Base-by-base conservation (phyloP, 192 early-diverging fungal species). In the Backusella mclennaniae region DNA sequence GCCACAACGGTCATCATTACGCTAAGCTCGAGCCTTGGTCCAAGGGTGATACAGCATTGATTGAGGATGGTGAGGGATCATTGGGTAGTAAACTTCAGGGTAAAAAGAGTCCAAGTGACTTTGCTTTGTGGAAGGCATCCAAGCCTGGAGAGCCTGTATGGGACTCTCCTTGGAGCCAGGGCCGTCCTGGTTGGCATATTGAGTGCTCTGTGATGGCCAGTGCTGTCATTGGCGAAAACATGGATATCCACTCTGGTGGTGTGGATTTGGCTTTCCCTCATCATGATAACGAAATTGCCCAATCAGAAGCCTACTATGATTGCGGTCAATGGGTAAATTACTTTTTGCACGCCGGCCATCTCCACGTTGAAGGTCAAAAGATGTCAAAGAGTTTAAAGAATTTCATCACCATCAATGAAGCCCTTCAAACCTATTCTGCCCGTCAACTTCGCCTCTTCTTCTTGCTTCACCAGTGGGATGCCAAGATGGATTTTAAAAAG, bases 351-450 rank as follows among this genome's bases (percentile, higher is more conserved):
- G 89, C 93, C 35, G 98, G 98, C 35, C 98, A 98, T 82, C 87
- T 98, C 78, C 92, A 98, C 78, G 92, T 97, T 49, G 95, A 97
- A 77, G 96, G 96, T 39, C 92, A 90, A 77, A 99, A 99, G 86
- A 99, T 99, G 98, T 95, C 94, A 73, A 99, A 99, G 87, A 93
- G 92, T 77, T 86, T 99, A 42, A 99, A 99, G 85, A 99, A 99
- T 86, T 99, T 98, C 87, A 90, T 95, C 74, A 89, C 94, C n/a
- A 95, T 99, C 71, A 85, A 94, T 82, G 92, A 98, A 79, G 95
- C 96, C 8, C 88, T 99, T 67, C 74, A 91, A 52, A 90, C 90
- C 76, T 88, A 94, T 83, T 88, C 93, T 23, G 84, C 95, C 19
- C 88, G 94, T 39, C 96, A 98, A 83, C 86, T 99, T 63, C 93